Conservation (phyloP, 2,329 filamentous ascomycete species). For the Epichloe sylvatica region DNA sequence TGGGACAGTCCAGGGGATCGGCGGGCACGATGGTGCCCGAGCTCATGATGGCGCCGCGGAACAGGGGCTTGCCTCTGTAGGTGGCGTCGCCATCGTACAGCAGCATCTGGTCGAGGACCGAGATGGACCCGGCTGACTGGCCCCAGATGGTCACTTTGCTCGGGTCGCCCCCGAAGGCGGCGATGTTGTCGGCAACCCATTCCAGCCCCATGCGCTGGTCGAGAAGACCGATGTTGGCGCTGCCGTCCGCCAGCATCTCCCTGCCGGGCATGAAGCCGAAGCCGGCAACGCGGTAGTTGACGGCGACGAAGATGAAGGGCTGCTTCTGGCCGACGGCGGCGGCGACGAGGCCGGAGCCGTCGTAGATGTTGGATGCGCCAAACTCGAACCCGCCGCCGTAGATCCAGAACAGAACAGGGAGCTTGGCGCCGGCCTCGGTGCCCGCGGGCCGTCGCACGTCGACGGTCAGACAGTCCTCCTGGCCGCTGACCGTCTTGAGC, state of each 20-base stretch:
- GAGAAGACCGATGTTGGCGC: conserved; percentile 47
- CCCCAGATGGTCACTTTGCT: conserved; percentile 48
- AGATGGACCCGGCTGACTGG: conserved; percentile 39
- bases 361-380: neutral
- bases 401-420: conserved; percentile 40
- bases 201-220: conserved; percentile 44
- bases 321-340: conserved; percentile 22
- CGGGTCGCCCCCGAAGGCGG: conserved; percentile 48
- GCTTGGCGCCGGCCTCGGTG: conserved; percentile 36
- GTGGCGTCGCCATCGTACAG: conserved; percentile 54
- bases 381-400: conserved; percentile 3
- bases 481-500: conserved; percentile 38
- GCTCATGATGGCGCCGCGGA: conserved; percentile 5
- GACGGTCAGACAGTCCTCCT: conserved; percentile 53
- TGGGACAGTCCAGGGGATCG: neutral
- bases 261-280: conserved; percentile 3
- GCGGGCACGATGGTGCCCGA: conserved; percentile 33
- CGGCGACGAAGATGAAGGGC: conserved; percentile 1
- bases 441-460: conserved; percentile 45
- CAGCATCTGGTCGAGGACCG: conserved; percentile 27
- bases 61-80: neutral
- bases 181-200: conserved; percentile 50
- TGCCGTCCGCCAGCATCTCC: conserved; percentile 31
- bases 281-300: conserved; percentile 1
- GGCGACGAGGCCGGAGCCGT: conserved; percentile 15